phyloP scores from a whole-genome alignment of 2,329 filamentous ascomycete genomes.

The Neofusicoccum sp. region DNA sequence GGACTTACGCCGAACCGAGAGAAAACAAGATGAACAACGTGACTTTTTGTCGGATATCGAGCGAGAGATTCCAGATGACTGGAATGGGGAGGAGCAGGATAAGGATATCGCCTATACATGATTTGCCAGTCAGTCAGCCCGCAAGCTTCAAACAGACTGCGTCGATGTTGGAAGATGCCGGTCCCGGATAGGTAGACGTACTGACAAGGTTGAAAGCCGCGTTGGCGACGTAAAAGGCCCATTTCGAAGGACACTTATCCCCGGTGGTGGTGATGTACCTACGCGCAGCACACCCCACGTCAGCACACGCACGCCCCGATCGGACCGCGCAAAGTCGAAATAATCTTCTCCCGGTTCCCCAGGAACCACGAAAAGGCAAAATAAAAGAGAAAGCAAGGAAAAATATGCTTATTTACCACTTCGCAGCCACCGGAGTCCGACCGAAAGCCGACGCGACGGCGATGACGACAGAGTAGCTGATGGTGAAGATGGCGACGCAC shows the following conservation, averaged over 20 bases:
- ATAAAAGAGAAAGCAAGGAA: background rate
- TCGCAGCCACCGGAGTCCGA: background rate
- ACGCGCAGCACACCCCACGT: background rate
- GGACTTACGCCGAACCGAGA: background rate
- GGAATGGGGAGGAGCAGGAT: background rate
- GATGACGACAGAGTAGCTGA: slow-evolving; percentile 3
- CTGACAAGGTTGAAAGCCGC: background rate
- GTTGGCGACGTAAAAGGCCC: slow-evolving; percentile 2
- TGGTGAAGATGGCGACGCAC: background rate
- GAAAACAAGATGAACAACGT: background rate
- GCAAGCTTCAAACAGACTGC: no score
- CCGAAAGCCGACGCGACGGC: background rate
- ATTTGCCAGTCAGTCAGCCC: background rate
- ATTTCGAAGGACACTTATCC: background rate
- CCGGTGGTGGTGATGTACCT: background rate
- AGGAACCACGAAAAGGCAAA: no score
- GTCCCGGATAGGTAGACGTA: background rate
- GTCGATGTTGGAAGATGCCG: no score
- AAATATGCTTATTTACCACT: background rate
- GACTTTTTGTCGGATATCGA: background rate
- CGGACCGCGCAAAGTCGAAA: no score
- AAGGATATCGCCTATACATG: background rate
- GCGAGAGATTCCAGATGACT: background rate
- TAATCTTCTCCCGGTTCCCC: no score
- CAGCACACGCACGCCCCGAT: background rate